phyloP scores from a whole-genome alignment of 305 asterid genomes.

The Striga hermonthica region DNA sequence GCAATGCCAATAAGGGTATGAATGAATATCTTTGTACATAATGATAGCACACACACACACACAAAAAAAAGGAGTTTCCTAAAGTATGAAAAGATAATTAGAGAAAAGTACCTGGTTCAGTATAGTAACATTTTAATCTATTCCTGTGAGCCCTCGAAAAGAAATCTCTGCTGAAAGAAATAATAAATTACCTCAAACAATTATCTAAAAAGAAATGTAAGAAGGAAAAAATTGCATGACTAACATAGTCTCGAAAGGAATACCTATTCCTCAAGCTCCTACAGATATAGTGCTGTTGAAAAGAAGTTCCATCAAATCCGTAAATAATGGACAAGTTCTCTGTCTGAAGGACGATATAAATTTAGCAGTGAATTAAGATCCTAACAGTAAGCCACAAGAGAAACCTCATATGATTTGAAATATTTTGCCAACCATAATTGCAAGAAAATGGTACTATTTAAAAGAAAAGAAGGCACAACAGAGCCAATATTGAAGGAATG shows the following conservation, averaged over 20 bases:
- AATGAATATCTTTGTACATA: slow-evolving; percentile 2
- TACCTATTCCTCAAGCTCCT: slow-evolving; percentile 53
- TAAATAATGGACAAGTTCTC: slow-evolving; percentile 57
- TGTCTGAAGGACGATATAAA: slow-evolving; percentile 41
- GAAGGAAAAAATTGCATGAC: not conserved
- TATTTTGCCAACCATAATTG: not conserved
- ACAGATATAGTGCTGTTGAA: slow-evolving; percentile 54
- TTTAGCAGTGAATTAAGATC: not conserved
- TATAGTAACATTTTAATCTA: slow-evolving; percentile 70
- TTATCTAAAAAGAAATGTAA: slow-evolving; percentile 11
- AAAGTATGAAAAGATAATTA: slow-evolving; percentile 5
- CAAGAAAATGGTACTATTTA: not conserved
- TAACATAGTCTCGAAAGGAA: slow-evolving; percentile 16
- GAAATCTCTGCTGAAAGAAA: slow-evolving; percentile 45
- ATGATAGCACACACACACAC: slow-evolving; percentile 3
- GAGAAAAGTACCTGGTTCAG: slow-evolving; percentile 48
- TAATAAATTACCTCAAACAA: slow-evolving; percentile 3
- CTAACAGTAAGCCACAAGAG: not conserved
- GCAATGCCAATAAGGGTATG: not conserved
- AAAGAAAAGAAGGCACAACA: not conserved
- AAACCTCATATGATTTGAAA: not conserved
- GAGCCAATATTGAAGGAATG: not conserved
- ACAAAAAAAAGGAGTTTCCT: not conserved
- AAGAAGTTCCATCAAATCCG: slow-evolving; percentile 59
- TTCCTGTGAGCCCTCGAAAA: slow-evolving; percentile 70